A percentile compares a stretch with the other conserved stretches of the same genome.
Conservation (phyloP, 495 filamentous ascomycete genomes). For the Penicillium coprophilum region DNA sequence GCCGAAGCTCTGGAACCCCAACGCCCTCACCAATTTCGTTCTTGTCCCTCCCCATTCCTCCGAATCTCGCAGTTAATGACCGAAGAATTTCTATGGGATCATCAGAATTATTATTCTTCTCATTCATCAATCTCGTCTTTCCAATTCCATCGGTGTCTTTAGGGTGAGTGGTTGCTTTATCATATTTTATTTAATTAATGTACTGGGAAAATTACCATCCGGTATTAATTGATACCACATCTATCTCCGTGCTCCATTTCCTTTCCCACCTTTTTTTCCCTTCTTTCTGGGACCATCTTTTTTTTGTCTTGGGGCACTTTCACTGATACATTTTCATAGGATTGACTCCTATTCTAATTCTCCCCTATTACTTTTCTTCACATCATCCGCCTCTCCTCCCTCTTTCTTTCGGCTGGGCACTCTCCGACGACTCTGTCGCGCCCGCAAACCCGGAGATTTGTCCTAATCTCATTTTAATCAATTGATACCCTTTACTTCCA, state of each 20-base stretch:
- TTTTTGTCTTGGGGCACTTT: slow-evolving; percentile 5
- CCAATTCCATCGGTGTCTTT: not conserved
- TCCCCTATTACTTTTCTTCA: slow-evolving; percentile 12
- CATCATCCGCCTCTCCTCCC: slow-evolving; percentile 10
- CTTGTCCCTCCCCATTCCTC: slow-evolving; percentile 23
- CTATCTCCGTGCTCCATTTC: slow-evolving; percentile 18
- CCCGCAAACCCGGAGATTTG: slow-evolving; percentile 6
- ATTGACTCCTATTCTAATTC: slow-evolving; percentile 11
- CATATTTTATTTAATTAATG: not conserved
- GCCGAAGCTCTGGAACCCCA: slow-evolving; percentile 19
- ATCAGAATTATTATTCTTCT: not conserved
- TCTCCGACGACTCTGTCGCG: slow-evolving; percentile 6
- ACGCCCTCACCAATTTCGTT: slow-evolving; percentile 21
- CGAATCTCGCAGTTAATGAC: slow-evolving; percentile 6
- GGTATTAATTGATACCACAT: slow-evolving; percentile 23
- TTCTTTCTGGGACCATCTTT: slow-evolving; percentile 10
- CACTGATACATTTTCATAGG: slow-evolving; percentile 7
- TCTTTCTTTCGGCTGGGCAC: slow-evolving; percentile 9
- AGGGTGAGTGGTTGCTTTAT: slow-evolving; percentile 4
- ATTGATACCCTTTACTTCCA: slow-evolving; percentile 39
- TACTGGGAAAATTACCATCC: slow-evolving; percentile 23
- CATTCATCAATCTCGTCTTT: not conserved
- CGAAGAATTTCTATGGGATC: not conserved
- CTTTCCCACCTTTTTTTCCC: slow-evolving; percentile 38
- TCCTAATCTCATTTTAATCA: slow-evolving; percentile 15